These are phyloP conservation scores for Fusarium guadeloupense DNA, from an alignment of 2,329 filamentous ascomycete species.

Conservation along the genomic window DNA sequence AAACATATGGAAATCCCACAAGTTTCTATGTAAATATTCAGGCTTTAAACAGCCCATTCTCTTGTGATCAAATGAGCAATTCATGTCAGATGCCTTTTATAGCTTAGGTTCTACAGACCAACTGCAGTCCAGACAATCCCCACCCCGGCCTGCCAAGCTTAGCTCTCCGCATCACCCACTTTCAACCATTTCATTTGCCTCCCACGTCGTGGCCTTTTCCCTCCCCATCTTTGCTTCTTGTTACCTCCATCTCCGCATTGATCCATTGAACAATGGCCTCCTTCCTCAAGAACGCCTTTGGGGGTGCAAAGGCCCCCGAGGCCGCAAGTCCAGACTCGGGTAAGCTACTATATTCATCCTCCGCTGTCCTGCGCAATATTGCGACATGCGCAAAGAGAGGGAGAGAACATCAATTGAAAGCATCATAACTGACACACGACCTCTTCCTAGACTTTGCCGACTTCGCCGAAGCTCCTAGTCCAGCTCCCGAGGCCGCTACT, in stretches of 20 bases:
- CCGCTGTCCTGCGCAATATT: constrained; percentile 27
- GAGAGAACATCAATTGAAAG: background rate
- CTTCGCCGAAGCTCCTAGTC: constrained; percentile 82
- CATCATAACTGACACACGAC: constrained; percentile 41
- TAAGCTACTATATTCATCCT: constrained; percentile 53
- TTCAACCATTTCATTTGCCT: constrained; percentile 41
- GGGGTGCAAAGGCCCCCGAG: constrained; percentile 65
- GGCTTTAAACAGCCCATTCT: background rate
- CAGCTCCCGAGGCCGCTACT: constrained; percentile 62
- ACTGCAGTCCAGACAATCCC: constrained; percentile 31
- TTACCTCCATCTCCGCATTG: constrained; percentile 34
- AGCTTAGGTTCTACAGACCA: constrained; percentile 1
- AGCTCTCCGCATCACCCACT: constrained; percentile 37
- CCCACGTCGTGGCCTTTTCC: constrained; percentile 37
- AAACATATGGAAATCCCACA: too few species aligned
- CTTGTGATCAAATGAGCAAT: constrained; percentile 6
- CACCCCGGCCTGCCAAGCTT: constrained; percentile 30
- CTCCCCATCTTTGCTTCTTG: constrained; percentile 30
- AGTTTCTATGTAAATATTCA: background rate
- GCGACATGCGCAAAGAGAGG: constrained; percentile 22
- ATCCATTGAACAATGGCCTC: constrained; percentile 59
- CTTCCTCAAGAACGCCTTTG: constrained; percentile 74
- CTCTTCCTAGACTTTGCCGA: constrained; percentile 82
- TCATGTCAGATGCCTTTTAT: constrained; percentile 20
- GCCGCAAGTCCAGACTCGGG: constrained; percentile 70